Percentiles rank a stretch among this genome's conserved stretches.
These are phyloP conservation scores for Syzygium malaccense DNA, from an alignment of 441 rosid genomes.

Conservation along the genomic window DNA sequence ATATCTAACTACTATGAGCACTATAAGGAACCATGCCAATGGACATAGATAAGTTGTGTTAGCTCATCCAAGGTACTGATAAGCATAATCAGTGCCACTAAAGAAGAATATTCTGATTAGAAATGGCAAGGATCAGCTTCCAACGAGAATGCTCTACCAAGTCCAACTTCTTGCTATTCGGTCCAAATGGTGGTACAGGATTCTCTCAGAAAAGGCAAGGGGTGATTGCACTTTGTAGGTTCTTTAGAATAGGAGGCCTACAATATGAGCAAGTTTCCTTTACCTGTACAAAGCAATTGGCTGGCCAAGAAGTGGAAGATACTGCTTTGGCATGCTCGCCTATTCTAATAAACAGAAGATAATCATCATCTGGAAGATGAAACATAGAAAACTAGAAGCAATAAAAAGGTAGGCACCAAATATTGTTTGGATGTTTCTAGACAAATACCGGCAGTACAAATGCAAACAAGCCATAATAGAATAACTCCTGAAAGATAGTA, in stretches of 20 bases:
- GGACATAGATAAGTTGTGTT: neutral
- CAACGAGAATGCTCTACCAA: neutral
- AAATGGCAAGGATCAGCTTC: neutral
- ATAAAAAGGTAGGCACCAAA: neutral
- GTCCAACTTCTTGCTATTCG: neutral
- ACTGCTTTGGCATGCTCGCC: slow-evolving; percentile 96
- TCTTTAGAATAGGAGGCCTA: neutral
- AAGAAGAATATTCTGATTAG: neutral
- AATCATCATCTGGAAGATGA: slow-evolving; percentile 28
- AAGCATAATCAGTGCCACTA: neutral
- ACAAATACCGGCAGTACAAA: neutral
- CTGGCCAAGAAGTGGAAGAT: slow-evolving; percentile 84
- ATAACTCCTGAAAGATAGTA: neutral
- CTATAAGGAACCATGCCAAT: neutral
- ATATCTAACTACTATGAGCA: neutral
- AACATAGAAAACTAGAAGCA: slow-evolving; percentile 2
- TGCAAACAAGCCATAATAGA: neutral
- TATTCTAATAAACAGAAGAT: slow-evolving; percentile 38
- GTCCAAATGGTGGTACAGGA: neutral
- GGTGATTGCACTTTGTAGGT: neutral
- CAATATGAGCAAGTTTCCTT: slow-evolving; percentile 1
- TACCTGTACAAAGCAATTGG: slow-evolving; percentile 96
- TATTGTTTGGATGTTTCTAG: neutral
- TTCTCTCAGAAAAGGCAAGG: neutral
- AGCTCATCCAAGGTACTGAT: neutral